phyloP scores from a whole-genome alignment of 2,329 filamentous ascomycete species.

The Aspergillus fumigatus region DNA sequence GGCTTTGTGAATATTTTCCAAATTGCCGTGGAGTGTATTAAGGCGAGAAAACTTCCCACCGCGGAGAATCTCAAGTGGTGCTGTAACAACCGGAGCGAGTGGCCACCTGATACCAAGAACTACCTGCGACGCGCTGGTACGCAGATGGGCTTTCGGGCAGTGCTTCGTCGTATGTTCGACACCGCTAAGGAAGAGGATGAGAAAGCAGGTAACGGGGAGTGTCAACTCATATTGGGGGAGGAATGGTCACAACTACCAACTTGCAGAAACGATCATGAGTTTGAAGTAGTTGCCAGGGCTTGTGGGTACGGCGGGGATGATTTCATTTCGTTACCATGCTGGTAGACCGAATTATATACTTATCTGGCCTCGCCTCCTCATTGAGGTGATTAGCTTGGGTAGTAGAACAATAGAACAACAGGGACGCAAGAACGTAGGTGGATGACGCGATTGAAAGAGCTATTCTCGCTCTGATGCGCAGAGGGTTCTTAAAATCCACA shows the following conservation, averaged over 20 bases:
- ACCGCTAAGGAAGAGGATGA: conserved; percentile 22
- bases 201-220: conserved; percentile 23
- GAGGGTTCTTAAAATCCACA: too few relatives aligned
- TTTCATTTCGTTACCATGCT: conserved; percentile 2
- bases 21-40: conserved; percentile 21
- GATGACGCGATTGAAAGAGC: too few relatives aligned
- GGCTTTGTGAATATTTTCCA: conserved; percentile 32
- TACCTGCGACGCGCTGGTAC: conserved; percentile 27
- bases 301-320: conserved; percentile 18
- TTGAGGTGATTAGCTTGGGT: too few relatives aligned
- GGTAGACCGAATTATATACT: conserved; percentile 1
- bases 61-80: conserved; percentile 19
- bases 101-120: conserved; percentile 24
- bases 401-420: too few relatives aligned
- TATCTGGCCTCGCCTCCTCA: too few relatives aligned
- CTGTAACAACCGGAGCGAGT: conserved; percentile 19
- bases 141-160: conserved; percentile 22
- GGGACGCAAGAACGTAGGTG: too few relatives aligned
- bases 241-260: conserved; percentile 19
- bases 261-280: conserved; percentile 37
- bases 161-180: conserved; percentile 23
- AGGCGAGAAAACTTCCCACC: conserved; percentile 18
- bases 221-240: conserved; percentile 13
- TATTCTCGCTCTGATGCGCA: too few relatives aligned
- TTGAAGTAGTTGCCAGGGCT: conserved; percentile 26